Evolutionary conservation across 805 yeast species (phyloP).

Genomic region (Candida saitoana): DNA sequence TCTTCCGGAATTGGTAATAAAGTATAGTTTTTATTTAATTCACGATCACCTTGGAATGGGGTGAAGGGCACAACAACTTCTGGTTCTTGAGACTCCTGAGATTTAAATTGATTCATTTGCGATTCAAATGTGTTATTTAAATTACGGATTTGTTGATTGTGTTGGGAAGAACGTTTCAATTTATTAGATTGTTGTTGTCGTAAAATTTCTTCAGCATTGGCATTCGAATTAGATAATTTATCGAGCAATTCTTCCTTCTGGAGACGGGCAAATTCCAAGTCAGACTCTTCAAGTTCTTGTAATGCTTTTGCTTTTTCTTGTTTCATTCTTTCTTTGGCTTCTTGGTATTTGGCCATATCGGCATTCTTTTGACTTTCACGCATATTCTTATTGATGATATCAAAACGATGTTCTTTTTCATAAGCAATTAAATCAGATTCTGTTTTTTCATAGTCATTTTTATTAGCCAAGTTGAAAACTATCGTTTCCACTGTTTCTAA

Average conservation of each 20-base stretch:
- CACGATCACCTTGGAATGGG: slow-evolving; percentile 90
- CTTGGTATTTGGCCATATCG: slow-evolving; percentile 68
- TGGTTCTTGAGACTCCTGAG: slow-evolving; percentile 18
- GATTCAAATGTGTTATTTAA: slow-evolving; percentile 54
- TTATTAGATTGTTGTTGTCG: slow-evolving; percentile 35
- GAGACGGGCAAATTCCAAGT: slow-evolving; percentile 34
- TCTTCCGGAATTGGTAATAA: slow-evolving; percentile 30
- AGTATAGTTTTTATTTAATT: slow-evolving; percentile 47
- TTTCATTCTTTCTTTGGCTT: slow-evolving; percentile 42
- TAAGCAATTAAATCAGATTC: slow-evolving; percentile 63
- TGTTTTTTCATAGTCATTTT: slow-evolving; percentile 63
- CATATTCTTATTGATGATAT: slow-evolving; percentile 72
- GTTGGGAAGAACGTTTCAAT: slow-evolving; percentile 59
- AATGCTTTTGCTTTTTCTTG: slow-evolving; percentile 70
- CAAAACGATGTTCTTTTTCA: slow-evolving; percentile 68
- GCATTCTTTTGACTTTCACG: slow-evolving; percentile 56
- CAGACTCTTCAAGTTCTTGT: slow-evolving; percentile 50
- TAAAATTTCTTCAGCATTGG: slow-evolving; percentile 37
- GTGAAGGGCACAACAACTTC: slow-evolving; percentile 64
- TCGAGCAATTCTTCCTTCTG: slow-evolving; percentile 41
- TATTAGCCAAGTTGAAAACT: slow-evolving; percentile 69
- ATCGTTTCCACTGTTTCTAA: slow-evolving; percentile 80
- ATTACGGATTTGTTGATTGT: slow-evolving; percentile 57
- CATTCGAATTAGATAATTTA: slow-evolving; percentile 28
- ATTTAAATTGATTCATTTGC: slow-evolving; percentile 28